These are phyloP conservation scores for Venturia effusa DNA, from an alignment of 2,329 filamentous ascomycete genomes.

Conservation along the genomic window DNA sequence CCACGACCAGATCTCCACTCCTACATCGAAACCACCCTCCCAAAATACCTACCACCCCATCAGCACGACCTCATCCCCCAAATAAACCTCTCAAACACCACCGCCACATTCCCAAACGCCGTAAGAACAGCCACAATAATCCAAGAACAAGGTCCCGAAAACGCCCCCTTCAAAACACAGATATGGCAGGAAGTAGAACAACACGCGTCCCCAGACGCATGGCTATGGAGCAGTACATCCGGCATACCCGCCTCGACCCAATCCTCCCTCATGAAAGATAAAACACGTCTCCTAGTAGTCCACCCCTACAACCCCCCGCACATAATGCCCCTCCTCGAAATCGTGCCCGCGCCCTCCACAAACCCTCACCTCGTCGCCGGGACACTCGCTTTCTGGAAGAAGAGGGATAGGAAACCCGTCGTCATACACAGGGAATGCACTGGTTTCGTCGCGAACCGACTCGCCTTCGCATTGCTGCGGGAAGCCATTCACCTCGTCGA, in stretches of 20 bases:
- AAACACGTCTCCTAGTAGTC: conserved; percentile 41
- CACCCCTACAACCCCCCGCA: conserved; percentile 54
- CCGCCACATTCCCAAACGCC: conserved; percentile 28
- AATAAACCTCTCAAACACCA: conserved; percentile 27
- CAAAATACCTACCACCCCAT: conserved; percentile 28
- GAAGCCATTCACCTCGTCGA: conserved; percentile 46
- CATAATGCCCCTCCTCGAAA: conserved; percentile 49
- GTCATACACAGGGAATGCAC: conserved; percentile 40
- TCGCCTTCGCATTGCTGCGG: conserved; percentile 45
- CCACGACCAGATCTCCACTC: conserved; percentile 35
- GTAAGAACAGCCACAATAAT: conserved; percentile 39
- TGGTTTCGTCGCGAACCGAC: conserved; percentile 48
- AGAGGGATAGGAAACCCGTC: conserved; percentile 34
- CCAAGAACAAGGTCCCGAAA: conserved; percentile 50
- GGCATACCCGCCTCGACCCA: conserved; percentile 46
- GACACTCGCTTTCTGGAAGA: conserved; percentile 37
- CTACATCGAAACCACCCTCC: conserved; percentile 34
- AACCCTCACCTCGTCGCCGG: conserved; percentile 23
- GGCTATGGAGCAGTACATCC: conserved; percentile 48
- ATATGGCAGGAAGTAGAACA: conserved; percentile 43
- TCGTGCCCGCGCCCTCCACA: conserved; percentile 41
- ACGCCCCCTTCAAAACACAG: conserved; percentile 37
- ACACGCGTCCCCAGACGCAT: conserved; percentile 31
- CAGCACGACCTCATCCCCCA: conserved; percentile 17
- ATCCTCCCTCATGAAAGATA: conserved; percentile 29